phyloP scores from a whole-genome alignment of 441 rosid genomes.

The Corymbia calophylla region DNA sequence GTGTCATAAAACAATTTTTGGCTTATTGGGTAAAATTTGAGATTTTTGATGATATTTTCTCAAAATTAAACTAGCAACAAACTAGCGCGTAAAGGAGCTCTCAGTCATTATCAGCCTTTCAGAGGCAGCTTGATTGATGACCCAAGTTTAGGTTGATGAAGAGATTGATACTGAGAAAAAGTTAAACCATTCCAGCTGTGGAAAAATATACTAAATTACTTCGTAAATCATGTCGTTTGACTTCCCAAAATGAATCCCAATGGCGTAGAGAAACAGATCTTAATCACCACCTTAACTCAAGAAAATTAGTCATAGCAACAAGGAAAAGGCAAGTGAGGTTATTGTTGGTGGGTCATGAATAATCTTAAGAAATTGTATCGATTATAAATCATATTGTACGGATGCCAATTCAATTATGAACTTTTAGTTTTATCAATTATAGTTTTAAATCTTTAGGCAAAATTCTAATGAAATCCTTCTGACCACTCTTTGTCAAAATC shows the following conservation, averaged over 20 bases:
- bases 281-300: neutral
- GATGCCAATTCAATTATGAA: too few species aligned
- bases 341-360: neutral
- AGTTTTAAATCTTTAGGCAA: neutral
- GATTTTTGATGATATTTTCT: too few species aligned
- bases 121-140: neutral
- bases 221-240: neutral
- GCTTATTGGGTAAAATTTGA: too few species aligned
- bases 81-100: neutral
- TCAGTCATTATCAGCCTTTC: neutral
- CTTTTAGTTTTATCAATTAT: neutral
- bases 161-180: neutral
- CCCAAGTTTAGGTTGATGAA: neutral
- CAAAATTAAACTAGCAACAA: neutral
- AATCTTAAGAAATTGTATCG: neutral
- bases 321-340: neutral
- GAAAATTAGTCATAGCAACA: neutral
- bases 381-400: accelerated
- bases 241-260: neutral
- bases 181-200: neutral
- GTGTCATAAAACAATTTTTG: too few species aligned
- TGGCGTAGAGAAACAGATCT: neutral
- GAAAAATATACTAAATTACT: neutral
- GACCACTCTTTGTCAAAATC: accelerated
- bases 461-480: neutral